These are phyloP conservation scores for Mycena vulgaris DNA, from an alignment of 768 basidiomycete species.

Conservation along the genomic window DNA sequence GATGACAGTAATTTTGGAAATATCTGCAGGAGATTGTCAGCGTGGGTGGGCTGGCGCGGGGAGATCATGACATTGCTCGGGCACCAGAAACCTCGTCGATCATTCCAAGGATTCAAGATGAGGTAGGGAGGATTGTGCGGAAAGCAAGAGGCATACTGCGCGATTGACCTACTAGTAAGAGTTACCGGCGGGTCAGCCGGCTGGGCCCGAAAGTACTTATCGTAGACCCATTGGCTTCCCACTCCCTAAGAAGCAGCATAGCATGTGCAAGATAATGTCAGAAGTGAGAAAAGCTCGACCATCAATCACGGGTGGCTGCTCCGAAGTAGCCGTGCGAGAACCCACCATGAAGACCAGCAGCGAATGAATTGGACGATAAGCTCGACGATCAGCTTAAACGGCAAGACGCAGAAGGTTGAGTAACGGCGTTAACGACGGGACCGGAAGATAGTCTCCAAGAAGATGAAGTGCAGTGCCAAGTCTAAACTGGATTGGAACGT, in stretches of 20 bases:
- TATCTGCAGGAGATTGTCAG: background rate
- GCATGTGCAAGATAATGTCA: conserved; percentile 22
- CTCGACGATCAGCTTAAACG: background rate
- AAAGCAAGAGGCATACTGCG: background rate
- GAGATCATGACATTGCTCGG: conserved; percentile 1
- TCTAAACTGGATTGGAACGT: background rate
- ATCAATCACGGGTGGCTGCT: conserved; percentile 21
- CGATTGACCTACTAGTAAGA: background rate
- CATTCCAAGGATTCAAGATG: background rate
- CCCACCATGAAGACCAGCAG: background rate
- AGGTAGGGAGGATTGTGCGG: too few species aligned
- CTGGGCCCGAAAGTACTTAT: conserved; percentile 15
- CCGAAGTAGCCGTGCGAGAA: background rate
- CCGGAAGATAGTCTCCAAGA: too few species aligned
- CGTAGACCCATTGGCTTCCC: background rate
- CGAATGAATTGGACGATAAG: background rate
- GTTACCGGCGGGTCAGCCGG: background rate
- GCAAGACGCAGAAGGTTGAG: background rate
- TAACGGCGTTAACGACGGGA: background rate
- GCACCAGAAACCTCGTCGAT: background rate
- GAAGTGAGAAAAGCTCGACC: background rate
- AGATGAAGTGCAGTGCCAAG: too few species aligned
- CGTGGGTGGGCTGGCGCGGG: background rate
- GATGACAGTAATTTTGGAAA: conserved; percentile 12
- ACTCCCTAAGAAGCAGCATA: conserved; percentile 10